Conservation (phyloP, 352 stramenopile genomes). For the Phytophthora tentaculata region DNA sequence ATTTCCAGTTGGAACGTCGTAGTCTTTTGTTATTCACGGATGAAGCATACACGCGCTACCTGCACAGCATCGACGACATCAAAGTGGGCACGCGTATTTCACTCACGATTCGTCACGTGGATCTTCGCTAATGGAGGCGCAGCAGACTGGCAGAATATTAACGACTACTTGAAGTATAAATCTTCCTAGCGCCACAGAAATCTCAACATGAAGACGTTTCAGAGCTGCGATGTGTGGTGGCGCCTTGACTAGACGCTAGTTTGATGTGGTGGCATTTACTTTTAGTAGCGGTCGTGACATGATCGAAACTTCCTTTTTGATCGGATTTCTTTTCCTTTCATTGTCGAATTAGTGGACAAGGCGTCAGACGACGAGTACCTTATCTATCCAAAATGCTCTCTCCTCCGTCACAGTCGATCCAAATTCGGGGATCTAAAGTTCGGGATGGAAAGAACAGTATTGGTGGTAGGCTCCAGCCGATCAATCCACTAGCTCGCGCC, state of each 20-base stretch:
- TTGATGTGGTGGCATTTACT: constrained; percentile 11
- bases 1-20: constrained; percentile 53
- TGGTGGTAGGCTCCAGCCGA: constrained; percentile 14
- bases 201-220: constrained; percentile 18
- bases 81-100: constrained; percentile 54
- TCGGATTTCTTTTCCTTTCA: constrained; percentile 28
- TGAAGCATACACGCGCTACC: constrained; percentile 60
- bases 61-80: constrained; percentile 72
- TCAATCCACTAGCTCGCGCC: constrained; percentile 21
- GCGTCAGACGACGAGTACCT: constrained; percentile 6
- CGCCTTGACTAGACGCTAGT: constrained; percentile 19
- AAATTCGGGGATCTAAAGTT: constrained; percentile 5
- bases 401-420: constrained; percentile 5
- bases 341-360: constrained; percentile 15
- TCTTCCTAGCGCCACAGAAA: too few species aligned
- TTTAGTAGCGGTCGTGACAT: constrained; percentile 15
- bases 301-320: constrained; percentile 22
- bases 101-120: constrained; percentile 62
- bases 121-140: constrained; percentile 27
- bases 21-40: constrained; percentile 67
- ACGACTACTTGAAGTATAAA: too few species aligned
- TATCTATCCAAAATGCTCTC: constrained; percentile 13
- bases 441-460: constrained; percentile 8
- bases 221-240: constrained; percentile 15
- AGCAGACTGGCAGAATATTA: neutral